These are phyloP conservation scores for Verbena officinalis DNA, from an alignment of 257 asterid genomes.

Conservation along the genomic window DNA sequence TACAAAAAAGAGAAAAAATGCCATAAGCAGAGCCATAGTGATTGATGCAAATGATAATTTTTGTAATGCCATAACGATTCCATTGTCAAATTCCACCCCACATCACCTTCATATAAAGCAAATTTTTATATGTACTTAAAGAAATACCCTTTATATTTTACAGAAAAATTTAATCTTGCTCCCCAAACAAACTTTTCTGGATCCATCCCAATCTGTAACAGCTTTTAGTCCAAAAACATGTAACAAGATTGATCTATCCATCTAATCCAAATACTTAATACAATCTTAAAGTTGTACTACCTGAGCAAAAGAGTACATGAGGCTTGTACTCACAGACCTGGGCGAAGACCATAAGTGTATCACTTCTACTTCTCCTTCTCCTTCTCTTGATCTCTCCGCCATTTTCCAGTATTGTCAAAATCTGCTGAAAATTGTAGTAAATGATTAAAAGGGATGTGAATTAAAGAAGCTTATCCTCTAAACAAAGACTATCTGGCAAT, in stretches of 20 bases:
- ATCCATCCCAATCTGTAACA: neutral
- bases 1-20: neutral
- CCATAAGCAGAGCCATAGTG: too few species aligned
- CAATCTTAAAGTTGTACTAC: constrained; percentile 4
- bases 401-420: constrained; percentile 16
- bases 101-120: too few species aligned
- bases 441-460: neutral
- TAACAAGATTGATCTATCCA: neutral
- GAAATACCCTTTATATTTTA: too few species aligned
- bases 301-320: constrained; percentile 56
- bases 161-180: too few species aligned
- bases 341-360: constrained; percentile 52
- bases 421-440: neutral
- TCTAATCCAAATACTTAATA: neutral
- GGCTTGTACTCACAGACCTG: constrained; percentile 52
- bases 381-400: constrained; percentile 24
- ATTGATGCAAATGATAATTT: too few species aligned
- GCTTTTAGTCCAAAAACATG: neutral
- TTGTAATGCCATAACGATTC: neutral
- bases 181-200: too few species aligned
- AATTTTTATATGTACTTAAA: too few species aligned
- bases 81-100: too few species aligned
- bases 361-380: constrained; percentile 38
- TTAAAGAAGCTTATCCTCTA: neutral
- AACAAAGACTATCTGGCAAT: neutral